A percentile compares a stretch with the other conserved stretches of the same genome.
Evolutionary conservation across 2,329 filamentous ascomycete genomes (phyloP).

Genomic region (Ophiostoma ulmi): DNA sequence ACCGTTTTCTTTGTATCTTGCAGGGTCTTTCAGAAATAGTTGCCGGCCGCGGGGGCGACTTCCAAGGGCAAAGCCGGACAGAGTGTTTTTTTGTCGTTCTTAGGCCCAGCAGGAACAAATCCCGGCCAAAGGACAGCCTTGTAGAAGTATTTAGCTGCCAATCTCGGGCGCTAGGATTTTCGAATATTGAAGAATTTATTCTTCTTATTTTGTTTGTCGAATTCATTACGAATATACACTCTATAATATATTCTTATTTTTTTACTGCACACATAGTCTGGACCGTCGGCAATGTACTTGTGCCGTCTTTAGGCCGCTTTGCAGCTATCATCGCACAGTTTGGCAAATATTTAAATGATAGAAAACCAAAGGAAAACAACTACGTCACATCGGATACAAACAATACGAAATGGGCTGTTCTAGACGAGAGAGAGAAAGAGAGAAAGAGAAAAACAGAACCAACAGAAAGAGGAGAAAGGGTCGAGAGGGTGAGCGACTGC

Average conservation of each 20-base stretch:
- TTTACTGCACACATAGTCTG: not conserved
- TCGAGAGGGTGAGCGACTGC: not conserved
- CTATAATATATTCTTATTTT: no score
- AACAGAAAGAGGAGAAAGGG: not conserved
- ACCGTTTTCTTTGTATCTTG: slow-evolving; percentile 5
- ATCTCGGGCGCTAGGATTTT: not conserved
- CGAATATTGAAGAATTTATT: no score
- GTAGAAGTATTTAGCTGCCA: not conserved
- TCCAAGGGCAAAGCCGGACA: slow-evolving; percentile 9
- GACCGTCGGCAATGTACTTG: not conserved
- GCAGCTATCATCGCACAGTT: not conserved
- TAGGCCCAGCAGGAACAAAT: not conserved
- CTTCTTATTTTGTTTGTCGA: no score
- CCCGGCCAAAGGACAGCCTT: not conserved
- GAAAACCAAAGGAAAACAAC: not conserved
- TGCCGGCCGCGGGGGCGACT: slow-evolving; percentile 4
- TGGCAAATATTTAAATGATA: not conserved
- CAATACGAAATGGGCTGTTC: not conserved
- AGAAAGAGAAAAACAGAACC: not conserved
- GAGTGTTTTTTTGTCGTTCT: not conserved
- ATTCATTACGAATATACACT: no score
- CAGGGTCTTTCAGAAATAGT: not conserved
- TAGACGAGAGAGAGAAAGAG: not conserved
- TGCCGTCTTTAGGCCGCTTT: not conserved
- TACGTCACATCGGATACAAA: not conserved